phyloP scores from a whole-genome alignment of 352 stramenopile species.

The Pythium plurisporium region DNA sequence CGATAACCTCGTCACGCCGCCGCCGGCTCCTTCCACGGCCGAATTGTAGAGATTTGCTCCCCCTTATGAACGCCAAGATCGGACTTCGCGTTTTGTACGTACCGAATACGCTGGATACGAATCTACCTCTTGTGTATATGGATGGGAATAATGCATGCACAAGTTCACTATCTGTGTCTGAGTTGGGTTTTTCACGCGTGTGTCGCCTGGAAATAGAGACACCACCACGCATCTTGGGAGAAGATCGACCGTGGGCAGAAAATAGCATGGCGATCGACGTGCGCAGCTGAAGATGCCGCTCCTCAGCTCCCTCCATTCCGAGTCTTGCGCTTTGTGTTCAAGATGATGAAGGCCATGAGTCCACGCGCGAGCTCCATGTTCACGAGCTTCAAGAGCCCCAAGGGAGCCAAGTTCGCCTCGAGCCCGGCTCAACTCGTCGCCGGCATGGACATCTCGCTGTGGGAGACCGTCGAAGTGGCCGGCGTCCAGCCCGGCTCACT shows the following conservation, averaged over 20 bases:
- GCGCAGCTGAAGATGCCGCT: background rate
- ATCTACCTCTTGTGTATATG: constrained; percentile 1
- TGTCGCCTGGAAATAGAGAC: too few relatives aligned
- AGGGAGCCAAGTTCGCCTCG: background rate
- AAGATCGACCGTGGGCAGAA: too few relatives aligned
- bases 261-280: too few relatives aligned
- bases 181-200: background rate
- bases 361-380: constrained; percentile 12
- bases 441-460: constrained; percentile 25
- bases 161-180: background rate
- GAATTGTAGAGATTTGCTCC: constrained; percentile 3
- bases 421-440: constrained; percentile 4
- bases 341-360: constrained; percentile 20
- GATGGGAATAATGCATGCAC: constrained; percentile 1
- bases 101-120: constrained; percentile 2
- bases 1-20: constrained; percentile 26
- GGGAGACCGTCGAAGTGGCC: constrained; percentile 36
- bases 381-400: constrained; percentile 16
- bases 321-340: background rate
- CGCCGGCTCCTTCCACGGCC: constrained; percentile 15
- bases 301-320: background rate
- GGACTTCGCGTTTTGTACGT: background rate
- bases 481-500: constrained; percentile 44
- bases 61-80: background rate
- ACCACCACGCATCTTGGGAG: too few relatives aligned